Conservation (phyloP, 129 eudicot species). For the Flaveria brownii region DNA sequence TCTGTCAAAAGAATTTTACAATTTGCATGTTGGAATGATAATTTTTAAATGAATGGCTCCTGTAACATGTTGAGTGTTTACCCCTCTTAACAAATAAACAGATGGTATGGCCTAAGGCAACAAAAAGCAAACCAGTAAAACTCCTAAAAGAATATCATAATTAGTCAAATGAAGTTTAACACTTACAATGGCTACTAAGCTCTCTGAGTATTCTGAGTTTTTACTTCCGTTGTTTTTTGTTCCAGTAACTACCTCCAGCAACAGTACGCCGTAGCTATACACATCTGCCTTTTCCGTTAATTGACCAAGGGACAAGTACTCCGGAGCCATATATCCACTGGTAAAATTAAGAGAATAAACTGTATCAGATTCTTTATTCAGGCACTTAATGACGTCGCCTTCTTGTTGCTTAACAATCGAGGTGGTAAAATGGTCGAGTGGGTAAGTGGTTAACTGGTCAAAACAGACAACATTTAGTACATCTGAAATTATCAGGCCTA, state of each 20-base stretch:
- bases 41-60: not conserved
- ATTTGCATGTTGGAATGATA: not conserved
- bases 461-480: not conserved
- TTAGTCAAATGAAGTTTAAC: not conserved
- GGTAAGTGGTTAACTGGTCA: not conserved
- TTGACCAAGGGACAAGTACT: slow-evolving; percentile 74
- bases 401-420: not conserved
- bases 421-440: not conserved
- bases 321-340: slow-evolving; percentile 84
- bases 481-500: not conserved
- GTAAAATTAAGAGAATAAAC: not conserved
- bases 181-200: slow-evolving; percentile 58
- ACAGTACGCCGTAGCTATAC: slow-evolving; percentile 70
- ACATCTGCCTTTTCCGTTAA: slow-evolving; percentile 79
- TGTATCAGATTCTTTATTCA: slow-evolving; percentile 12
- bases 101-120: not conserved
- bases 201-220: slow-evolving; percentile 52
- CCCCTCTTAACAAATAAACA: not conserved
- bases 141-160: not conserved
- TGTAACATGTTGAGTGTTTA: not conserved
- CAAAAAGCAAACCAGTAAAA: not conserved
- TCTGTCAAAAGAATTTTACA: not conserved
- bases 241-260: slow-evolving; percentile 72
- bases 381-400: not conserved
- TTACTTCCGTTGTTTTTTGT: slow-evolving; percentile 53